Conservation (phyloP, 2,329 filamentous ascomycete species). For the Beauveria brongniartii region DNA sequence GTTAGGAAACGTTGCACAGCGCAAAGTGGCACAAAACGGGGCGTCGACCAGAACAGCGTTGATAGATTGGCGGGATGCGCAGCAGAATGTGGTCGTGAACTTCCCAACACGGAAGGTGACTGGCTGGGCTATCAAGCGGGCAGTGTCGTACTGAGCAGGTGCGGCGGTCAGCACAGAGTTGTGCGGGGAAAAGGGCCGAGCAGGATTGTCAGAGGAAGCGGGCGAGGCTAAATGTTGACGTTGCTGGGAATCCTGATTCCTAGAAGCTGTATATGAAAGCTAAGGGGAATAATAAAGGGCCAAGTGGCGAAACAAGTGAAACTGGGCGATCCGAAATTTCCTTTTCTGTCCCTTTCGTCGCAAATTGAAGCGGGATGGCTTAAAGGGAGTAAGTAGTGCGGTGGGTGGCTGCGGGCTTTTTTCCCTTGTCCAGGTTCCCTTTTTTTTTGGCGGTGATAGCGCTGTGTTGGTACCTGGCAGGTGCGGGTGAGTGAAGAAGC, state of each 20-base stretch:
- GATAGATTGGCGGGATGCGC: not conserved
- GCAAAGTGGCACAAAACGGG: not conserved
- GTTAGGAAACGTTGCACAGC: slow-evolving; percentile 9
- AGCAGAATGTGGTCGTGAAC: not conserved
- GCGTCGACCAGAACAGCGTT: not conserved
- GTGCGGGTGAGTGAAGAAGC: not conserved
- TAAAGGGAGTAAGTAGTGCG: not conserved
- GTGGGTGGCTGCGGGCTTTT: not conserved
- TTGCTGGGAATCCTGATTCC: not conserved
- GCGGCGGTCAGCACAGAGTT: slow-evolving; percentile 7
- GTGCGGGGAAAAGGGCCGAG: slow-evolving; percentile 11
- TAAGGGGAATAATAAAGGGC: not conserved
- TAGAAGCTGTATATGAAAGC: not conserved
- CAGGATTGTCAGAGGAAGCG: not conserved
- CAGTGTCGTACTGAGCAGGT: slow-evolving; percentile 8
- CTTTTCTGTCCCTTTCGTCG: not conserved
- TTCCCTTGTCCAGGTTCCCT: not conserved
- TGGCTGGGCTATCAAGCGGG: not conserved
- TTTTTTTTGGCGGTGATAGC: not conserved
- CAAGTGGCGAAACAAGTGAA: not conserved
- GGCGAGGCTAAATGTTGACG: not conserved
- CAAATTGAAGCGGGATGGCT: not conserved
- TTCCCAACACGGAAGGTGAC: slow-evolving; percentile 11
- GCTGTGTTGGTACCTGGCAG: slow-evolving; percentile 9
- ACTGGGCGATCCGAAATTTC: not conserved